phyloP scores from a whole-genome alignment of 768 basidiomycete species.

The Leccinum boreale region DNA sequence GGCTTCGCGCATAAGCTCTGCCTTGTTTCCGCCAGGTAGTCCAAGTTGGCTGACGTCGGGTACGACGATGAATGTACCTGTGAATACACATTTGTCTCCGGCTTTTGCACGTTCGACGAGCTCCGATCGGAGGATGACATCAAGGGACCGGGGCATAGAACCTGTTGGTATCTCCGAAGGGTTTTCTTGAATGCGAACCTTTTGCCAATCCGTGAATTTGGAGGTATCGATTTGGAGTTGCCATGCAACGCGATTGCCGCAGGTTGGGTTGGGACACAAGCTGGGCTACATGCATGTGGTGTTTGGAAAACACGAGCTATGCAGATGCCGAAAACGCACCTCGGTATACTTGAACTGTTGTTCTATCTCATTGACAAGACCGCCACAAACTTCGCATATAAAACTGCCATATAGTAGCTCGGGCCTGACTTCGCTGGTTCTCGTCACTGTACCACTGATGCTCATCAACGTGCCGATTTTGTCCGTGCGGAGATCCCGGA shows the following conservation, averaged over 20 bases:
- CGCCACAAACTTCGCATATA: slow-evolving; percentile 85
- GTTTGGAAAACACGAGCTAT: slow-evolving; percentile 4
- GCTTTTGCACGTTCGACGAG: slow-evolving; percentile 99
- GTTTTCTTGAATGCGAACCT: slow-evolving; percentile 98
- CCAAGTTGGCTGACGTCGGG: slow-evolving; percentile 97
- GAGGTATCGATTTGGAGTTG: slow-evolving; percentile 93
- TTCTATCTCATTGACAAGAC: slow-evolving; percentile 87
- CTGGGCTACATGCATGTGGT: slow-evolving; percentile 56
- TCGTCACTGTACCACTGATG: slow-evolving; percentile 95
- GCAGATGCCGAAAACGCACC: slow-evolving; percentile 38
- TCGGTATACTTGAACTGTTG: slow-evolving; percentile 99
- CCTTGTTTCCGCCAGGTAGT: slow-evolving; percentile 88
- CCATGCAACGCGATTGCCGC: slow-evolving; percentile 88
- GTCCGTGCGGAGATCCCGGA: slow-evolving; percentile 89
- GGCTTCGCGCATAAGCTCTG: slow-evolving; percentile 87
- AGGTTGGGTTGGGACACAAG: slow-evolving; percentile 91
- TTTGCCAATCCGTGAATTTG: slow-evolving; percentile 99
- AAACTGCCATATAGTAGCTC: slow-evolving; percentile 93
- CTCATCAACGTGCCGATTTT: slow-evolving; percentile 93
- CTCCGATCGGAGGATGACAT: slow-evolving; percentile 92
- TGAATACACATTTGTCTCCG: slow-evolving; percentile 98
- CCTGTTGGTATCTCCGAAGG: slow-evolving; percentile 98
- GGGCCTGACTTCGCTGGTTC: slow-evolving; percentile 96
- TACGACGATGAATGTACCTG: slow-evolving; percentile 96
- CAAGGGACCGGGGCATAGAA: slow-evolving; percentile 95